Evolutionary conservation across 2,329 filamentous ascomycete species (phyloP).

Genomic region (Trichocomaceae sp.): DNA sequence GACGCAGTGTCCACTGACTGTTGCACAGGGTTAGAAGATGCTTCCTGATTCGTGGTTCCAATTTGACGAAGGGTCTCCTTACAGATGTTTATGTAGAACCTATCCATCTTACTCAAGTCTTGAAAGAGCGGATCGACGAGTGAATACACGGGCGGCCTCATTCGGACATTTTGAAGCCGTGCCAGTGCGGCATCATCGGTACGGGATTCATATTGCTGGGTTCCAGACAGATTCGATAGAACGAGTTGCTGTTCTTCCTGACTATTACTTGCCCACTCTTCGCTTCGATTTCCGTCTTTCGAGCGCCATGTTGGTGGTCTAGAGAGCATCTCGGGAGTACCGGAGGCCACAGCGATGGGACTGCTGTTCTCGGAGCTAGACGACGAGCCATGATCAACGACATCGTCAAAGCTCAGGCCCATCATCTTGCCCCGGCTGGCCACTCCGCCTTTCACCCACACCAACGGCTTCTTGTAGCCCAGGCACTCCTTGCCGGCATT

Average conservation of each 20-base stretch:
- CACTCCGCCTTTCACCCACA: conserved; percentile 39
- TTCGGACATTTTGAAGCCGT: conserved; percentile 13
- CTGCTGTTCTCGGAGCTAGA: not conserved
- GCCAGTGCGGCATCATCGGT: conserved; percentile 11
- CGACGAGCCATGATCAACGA: conserved; percentile 14
- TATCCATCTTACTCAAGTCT: conserved; percentile 38
- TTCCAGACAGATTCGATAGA: not conserved
- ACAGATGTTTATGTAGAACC: conserved; percentile 45
- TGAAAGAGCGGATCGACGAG: conserved; percentile 44
- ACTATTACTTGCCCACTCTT: not conserved
- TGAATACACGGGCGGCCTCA: conserved; percentile 29
- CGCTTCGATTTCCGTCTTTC: conserved; percentile 8
- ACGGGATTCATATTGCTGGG: not conserved
- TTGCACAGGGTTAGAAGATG: not conserved
- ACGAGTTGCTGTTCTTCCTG: not conserved
- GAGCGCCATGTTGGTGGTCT: not conserved
- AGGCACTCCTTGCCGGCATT: conserved; percentile 39
- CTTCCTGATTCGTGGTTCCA: conserved; percentile 24
- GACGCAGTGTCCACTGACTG: conserved; percentile 36
- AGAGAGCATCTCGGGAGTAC: not conserved
- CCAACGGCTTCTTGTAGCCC: conserved; percentile 38
- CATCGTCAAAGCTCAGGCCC: conserved; percentile 46
- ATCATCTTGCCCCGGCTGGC: conserved; percentile 45
- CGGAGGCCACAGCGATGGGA: not conserved
- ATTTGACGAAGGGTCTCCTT: conserved; percentile 17